These are phyloP conservation scores for Bassia scoparia DNA, from an alignment of 148 eudicot species.

Conservation along the genomic window DNA sequence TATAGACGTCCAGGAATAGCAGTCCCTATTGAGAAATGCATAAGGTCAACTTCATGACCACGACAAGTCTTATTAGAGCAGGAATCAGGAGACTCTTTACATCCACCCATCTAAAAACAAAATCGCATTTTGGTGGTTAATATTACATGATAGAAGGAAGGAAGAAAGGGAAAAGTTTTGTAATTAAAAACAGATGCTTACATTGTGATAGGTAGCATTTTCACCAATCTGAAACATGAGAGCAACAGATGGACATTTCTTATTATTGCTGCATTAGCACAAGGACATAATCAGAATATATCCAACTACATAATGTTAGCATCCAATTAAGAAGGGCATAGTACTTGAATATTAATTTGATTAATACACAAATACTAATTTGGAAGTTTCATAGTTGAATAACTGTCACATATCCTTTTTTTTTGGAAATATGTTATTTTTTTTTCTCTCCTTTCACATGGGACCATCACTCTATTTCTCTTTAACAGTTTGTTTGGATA, in stretches of 20 bases:
- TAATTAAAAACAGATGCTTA: constrained; percentile 31
- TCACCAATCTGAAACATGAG: constrained; percentile 96
- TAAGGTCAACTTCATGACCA: constrained; percentile 87
- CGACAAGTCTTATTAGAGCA: constrained; percentile 72
- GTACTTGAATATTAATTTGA: no score
- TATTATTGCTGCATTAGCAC: constrained; percentile 48
- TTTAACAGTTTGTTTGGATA: no score
- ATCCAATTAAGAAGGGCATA: no score
- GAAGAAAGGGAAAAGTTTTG: neutral
- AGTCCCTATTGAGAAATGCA: constrained; percentile 89
- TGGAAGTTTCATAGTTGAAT: no score
- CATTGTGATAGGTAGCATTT: constrained; percentile 78
- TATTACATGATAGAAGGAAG: neutral
- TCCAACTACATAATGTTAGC: neutral
- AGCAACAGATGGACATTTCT: constrained; percentile 81
- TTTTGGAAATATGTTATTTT: no score
- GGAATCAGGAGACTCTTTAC: constrained; percentile 53
- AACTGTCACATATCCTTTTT: no score
- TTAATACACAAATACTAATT: no score
- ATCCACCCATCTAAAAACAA: constrained; percentile 79
- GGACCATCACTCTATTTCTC: no score
- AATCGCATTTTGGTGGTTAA: neutral
- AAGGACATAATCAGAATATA: constrained; percentile 19
- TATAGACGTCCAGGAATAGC: constrained; percentile 86
- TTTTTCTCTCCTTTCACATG: no score